Evolutionary conservation across 2,329 filamentous ascomycete genomes (phyloP), one percentile per base, ranked within the genome.

Genomic region (Sporothrix pseudoabietina): DNA sequence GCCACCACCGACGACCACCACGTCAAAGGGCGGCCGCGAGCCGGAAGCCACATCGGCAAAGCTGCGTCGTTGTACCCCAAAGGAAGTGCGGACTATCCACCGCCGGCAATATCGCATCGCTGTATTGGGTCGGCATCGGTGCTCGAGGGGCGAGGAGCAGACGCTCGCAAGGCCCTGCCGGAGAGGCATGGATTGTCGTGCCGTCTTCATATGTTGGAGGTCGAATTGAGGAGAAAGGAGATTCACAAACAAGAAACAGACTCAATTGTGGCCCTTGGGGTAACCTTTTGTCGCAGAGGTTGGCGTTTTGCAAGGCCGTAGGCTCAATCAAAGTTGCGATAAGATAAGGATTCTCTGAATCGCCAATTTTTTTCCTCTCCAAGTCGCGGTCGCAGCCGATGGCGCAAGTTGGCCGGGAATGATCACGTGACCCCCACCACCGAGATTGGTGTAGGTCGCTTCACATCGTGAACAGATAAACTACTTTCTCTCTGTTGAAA

Each of bases 1-100:
- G 39, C 96, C 96, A 75, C 96, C 96, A 72, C 96, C 96, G 75
- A 99, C 94, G 1, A 99, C 94, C 49, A 99, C 87, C 69, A 99
- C 96, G 87, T 99, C 95, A 80, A 92, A 97, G 0, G 89, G 87
- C 74, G 73, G 68, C 52, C 52, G 69, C 10, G 61, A 22, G 10
- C 71, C 73, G 1, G 73, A 54, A 0, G 74, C 74, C 54, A 76
- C 74, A 19, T 74, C 71, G 12, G 76, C 75, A 61, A 76, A 73
- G 2, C 69, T 54, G 7, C 75, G 71, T 4, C 66, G 44, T 5
- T 52, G 69, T 16, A 49, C 1, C 22, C 26, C n/a, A 7, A 22
- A 8, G 7, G 41, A 5, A 8, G 41, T 10, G 44, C 47, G 61
- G 4, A 32, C 6, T 22, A 49, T 39, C 69, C 35, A 61, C 26